These are phyloP conservation scores for Globisporangium parvum DNA, from an alignment of 352 stramenopile species.

Conservation along the genomic window DNA sequence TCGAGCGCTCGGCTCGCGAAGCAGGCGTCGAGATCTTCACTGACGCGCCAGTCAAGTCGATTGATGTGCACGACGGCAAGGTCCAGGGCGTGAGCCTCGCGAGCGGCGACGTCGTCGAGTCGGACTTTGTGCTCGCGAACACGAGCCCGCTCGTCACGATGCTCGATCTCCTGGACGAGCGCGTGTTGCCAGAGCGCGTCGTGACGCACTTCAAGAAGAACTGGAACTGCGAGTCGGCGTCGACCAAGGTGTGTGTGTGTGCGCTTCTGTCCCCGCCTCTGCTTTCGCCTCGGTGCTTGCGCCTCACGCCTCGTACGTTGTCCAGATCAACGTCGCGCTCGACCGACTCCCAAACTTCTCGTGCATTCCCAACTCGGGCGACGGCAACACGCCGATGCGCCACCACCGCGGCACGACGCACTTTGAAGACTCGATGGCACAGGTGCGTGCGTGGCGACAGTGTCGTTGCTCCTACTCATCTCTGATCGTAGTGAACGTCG, in stretches of 20 bases:
- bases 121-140: constrained; percentile 72
- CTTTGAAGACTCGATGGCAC: constrained; percentile 74
- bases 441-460: constrained; percentile 30
- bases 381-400: constrained; percentile 52
- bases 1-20: constrained; percentile 51
- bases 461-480: neutral
- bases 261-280: neutral
- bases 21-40: constrained; percentile 73
- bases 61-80: constrained; percentile 38
- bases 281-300: neutral
- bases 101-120: constrained; percentile 43
- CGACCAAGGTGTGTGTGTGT: constrained; percentile 58
- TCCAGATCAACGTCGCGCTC: constrained; percentile 87
- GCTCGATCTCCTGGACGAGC: constrained; percentile 65
- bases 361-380: constrained; percentile 61
- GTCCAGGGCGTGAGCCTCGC: constrained; percentile 61
- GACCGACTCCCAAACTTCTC: constrained; percentile 79
- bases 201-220: constrained; percentile 71
- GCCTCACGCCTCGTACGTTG: neutral
- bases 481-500: too few relatives aligned
- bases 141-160: constrained; percentile 78
- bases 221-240: constrained; percentile 76
- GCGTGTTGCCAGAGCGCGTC: constrained; percentile 44
- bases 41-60: constrained; percentile 52
- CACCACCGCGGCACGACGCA: constrained; percentile 88